Percentiles rank a stretch among this genome's conserved stretches.
Conservation (phyloP, 345 rosid genomes). For the Hypericum perforatum region DNA sequence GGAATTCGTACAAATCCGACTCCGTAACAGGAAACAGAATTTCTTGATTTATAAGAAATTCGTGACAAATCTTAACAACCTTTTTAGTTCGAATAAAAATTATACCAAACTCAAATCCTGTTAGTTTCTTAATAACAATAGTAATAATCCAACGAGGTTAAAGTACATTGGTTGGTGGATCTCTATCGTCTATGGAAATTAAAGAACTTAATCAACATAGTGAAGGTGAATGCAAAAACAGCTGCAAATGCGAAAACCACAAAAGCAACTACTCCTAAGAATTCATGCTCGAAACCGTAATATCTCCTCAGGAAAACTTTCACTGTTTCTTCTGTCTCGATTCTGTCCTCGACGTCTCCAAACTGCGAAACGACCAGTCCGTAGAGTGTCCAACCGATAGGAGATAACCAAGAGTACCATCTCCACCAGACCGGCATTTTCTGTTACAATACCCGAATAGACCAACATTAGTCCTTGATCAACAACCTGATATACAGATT, state of each 20-base stretch:
- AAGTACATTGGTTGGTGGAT: not conserved
- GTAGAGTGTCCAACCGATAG: not conserved
- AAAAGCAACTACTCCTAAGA: slow-evolving; percentile 1
- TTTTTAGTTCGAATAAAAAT: too few relatives aligned
- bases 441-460: not conserved
- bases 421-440: slow-evolving; percentile 3
- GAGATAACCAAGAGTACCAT: not conserved
- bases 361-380: not conserved
- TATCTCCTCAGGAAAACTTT: slow-evolving; percentile 3
- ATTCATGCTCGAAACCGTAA: slow-evolving; percentile 1
- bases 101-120: too few relatives aligned
- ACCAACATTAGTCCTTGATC: not conserved
- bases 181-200: slow-evolving; percentile 3
- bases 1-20: too few relatives aligned
- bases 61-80: too few relatives aligned
- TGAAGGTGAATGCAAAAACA: not conserved
- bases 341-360: not conserved
- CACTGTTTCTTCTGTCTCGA: not conserved
- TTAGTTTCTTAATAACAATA: too few relatives aligned
- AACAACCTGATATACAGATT: not conserved
- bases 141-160: too few relatives aligned
- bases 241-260: not conserved
- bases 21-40: too few relatives aligned
- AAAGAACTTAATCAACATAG: not conserved
- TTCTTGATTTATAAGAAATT: too few relatives aligned